Percentiles rank a stretch among this genome's conserved stretches.
phyloP scores from a whole-genome alignment of 768 basidiomycete species.

The Hygrocybe coccinea region DNA sequence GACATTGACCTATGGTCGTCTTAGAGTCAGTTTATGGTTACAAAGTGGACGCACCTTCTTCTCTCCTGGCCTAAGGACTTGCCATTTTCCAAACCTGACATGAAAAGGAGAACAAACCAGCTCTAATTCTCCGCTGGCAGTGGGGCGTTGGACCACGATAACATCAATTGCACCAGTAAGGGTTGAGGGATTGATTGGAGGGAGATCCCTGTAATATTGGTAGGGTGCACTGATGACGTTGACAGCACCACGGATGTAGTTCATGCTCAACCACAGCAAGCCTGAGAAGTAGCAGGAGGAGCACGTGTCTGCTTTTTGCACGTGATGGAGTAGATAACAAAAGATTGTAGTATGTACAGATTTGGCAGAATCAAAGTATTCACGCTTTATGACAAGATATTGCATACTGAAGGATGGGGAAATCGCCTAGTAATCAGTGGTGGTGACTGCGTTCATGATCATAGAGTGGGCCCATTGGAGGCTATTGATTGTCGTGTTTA shows the following conservation, averaged over 20 bases:
- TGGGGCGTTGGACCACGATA: slow-evolving; percentile 81
- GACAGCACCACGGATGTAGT: slow-evolving; percentile 83
- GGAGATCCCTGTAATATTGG: slow-evolving; percentile 84
- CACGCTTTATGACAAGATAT: too few relatives aligned
- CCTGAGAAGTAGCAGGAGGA: too few relatives aligned
- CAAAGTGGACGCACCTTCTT: slow-evolving; percentile 60
- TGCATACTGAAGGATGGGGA: too few relatives aligned
- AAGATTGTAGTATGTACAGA: too few relatives aligned
- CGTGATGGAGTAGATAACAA: too few relatives aligned
- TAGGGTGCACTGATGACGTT: slow-evolving; percentile 81
- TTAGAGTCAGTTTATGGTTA: neutral
- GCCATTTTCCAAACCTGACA: slow-evolving; percentile 96
- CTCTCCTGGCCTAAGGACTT: slow-evolving; percentile 88
- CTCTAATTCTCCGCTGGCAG: slow-evolving; percentile 57
- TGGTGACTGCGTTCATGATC: slow-evolving; percentile 51
- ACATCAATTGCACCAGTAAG: slow-evolving; percentile 99
- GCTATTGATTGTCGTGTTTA: slow-evolving; percentile 36
- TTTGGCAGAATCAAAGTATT: too few relatives aligned
- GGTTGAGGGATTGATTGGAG: slow-evolving; percentile 88
- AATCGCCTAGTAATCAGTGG: slow-evolving; percentile 25
- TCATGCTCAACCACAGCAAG: slow-evolving; percentile 61
- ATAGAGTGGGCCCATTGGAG: slow-evolving; percentile 57
- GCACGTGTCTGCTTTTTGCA: too few relatives aligned
- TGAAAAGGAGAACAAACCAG: slow-evolving; percentile 94
- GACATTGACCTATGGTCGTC: slow-evolving; percentile 67